Base-by-base conservation (phyloP, 371 early-diverging fungal species). In the Haplosporangium sp. region DNA sequence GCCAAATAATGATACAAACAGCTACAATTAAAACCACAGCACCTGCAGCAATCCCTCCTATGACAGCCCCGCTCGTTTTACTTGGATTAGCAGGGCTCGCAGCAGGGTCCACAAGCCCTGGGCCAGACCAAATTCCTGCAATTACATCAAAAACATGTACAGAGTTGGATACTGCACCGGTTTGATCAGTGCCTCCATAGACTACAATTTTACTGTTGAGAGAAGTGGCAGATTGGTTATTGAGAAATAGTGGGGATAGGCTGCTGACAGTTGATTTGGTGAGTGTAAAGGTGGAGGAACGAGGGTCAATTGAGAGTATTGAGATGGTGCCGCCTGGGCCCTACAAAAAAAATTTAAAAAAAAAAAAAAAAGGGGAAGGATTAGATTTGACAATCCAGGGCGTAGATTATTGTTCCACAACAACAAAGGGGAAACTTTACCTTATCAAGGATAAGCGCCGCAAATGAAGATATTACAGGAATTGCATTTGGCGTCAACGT, bases 361-460 rank as follows among this genome's bases (percentile, higher is more conserved):
- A 47, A 7, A n/a, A 5, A 52, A 17, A 44, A 13, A 44, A n/a
- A 27, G 3, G 1, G 38, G 57, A 11, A 55, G 61, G 38, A n/a
- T 40, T 44, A 15, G 27, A 47, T 62, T 42, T 19, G 44, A n/a
- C 13, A 27, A 27, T 27, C 27, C 27, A 27, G 1, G 27, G 27
- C 27, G 27, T 27, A 27, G 27, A 27, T 27, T 27, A 27, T 27
- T 27, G 27, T 27, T 27, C 27, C 27, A 27, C 27, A 27, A 27
- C 27, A 1, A 27, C 27, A 57, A 20, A 62, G 10, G 17, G 10
- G 57, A 7, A 10, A 38, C 9, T 44, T 20, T 78, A 78, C 79
- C 71, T 71, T 78, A 64, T 78, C 79, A 2, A 78, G 15, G 20
- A 78, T 67, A 53, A 74, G 47, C 39, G 79, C 79, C 0, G 79